A percentile compares a stretch with the other conserved stretches of the same genome.
phyloP scores from a whole-genome alignment of 768 basidiomycete genomes.

The Lactarius hatsudake region DNA sequence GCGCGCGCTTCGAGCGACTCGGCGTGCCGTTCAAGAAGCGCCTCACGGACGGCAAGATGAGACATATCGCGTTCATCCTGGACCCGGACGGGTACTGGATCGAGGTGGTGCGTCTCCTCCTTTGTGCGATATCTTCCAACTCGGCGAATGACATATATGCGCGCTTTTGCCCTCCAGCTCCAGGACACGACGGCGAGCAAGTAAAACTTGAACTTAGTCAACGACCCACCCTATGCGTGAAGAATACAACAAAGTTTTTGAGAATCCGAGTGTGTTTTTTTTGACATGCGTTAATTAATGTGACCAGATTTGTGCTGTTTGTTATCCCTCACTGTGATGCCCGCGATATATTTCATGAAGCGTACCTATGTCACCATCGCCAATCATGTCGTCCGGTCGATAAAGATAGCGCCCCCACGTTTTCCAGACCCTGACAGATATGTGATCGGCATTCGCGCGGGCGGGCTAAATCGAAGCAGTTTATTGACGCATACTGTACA shows the following conservation, averaged over 20 bases:
- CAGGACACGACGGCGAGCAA: background rate
- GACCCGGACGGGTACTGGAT: constrained; percentile 66
- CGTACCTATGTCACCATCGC: no score
- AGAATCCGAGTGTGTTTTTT: no score
- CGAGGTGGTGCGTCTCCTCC: constrained; percentile 22
- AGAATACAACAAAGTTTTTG: background rate
- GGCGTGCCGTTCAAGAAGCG: constrained; percentile 87
- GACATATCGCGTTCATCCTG: constrained; percentile 75
- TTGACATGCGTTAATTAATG: no score
- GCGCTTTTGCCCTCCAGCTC: background rate
- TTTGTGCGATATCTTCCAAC: background rate
- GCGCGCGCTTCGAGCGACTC: constrained; percentile 75
- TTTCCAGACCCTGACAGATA: constrained; percentile 19
- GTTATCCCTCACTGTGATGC: no score
- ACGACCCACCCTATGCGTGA: background rate
- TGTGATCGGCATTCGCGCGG: background rate
- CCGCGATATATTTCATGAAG: no score
- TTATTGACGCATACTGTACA: no score
- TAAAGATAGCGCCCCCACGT: background rate
- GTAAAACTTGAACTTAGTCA: background rate
- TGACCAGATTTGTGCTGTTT: no score
- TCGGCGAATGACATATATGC: background rate
- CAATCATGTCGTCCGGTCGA: no score
- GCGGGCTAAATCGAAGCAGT: no score
- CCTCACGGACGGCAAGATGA: constrained; percentile 84